Evolutionary conservation across 1,284 basidiomycete species (phyloP).

Genomic region (Cystobasidiaceae sp.): DNA sequence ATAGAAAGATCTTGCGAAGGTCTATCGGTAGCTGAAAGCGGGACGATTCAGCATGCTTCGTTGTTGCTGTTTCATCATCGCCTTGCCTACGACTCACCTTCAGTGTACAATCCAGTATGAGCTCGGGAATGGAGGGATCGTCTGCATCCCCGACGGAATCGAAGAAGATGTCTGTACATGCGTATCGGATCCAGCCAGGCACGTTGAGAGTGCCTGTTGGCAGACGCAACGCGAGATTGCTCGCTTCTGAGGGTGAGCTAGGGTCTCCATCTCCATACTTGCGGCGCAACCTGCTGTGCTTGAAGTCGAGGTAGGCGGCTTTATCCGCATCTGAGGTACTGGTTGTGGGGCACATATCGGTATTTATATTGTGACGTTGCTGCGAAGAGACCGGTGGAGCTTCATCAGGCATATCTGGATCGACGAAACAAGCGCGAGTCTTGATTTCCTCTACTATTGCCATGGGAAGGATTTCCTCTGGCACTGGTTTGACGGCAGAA

Average conservation of each 20-base stretch:
- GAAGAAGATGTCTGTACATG: slow-evolving; percentile 83
- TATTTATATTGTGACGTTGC: not conserved
- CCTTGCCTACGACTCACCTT: slow-evolving; percentile 55
- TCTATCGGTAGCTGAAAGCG: slow-evolving; percentile 73
- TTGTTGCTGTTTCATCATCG: not conserved
- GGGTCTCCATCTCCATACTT: slow-evolving; percentile 27
- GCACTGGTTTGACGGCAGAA: slow-evolving; percentile 53
- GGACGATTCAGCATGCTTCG: not conserved
- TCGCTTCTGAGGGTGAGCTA: slow-evolving; percentile 27
- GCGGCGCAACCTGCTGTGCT: slow-evolving; percentile 26
- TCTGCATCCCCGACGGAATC: slow-evolving; percentile 68
- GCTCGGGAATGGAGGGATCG: slow-evolving; percentile 71
- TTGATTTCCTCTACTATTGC: slow-evolving; percentile 75
- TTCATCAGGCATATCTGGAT: slow-evolving; percentile 49
- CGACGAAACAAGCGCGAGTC: slow-evolving; percentile 72
- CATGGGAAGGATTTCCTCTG: slow-evolving; percentile 64
- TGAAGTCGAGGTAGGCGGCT: slow-evolving; percentile 13
- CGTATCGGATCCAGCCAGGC: slow-evolving; percentile 90
- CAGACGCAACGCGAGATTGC: slow-evolving; percentile 32
- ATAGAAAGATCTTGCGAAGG: slow-evolving; percentile 70
- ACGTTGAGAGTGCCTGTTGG: slow-evolving; percentile 60
- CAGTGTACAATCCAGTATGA: slow-evolving; percentile 67
- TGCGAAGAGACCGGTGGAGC: slow-evolving; percentile 5
- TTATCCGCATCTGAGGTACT: not conserved
- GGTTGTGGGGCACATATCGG: not conserved